These are phyloP conservation scores for Herpetomonas muscarum DNA, from an alignment of 208 protist species.

Conservation along the genomic window DNA sequence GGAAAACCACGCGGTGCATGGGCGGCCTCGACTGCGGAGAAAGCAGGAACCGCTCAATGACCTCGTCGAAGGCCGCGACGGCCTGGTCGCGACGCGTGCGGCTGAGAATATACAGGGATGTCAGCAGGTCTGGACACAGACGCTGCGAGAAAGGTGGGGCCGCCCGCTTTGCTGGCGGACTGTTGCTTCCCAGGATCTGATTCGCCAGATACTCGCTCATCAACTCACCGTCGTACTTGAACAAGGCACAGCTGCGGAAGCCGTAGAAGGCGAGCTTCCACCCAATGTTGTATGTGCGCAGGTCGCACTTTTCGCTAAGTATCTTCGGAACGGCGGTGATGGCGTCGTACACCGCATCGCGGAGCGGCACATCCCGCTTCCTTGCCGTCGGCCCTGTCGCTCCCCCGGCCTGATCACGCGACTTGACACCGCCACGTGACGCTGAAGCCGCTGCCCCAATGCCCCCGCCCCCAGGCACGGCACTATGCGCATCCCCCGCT, in stretches of 20 bases:
- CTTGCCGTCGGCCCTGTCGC: background rate
- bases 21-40: conserved; percentile 21
- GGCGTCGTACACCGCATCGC: conserved; percentile 16
- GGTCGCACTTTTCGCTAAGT: conserved; percentile 42
- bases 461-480: too few species aligned
- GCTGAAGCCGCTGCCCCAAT: too few species aligned
- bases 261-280: conserved; percentile 63
- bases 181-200: conserved; percentile 38
- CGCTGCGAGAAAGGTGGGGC: conserved; percentile 36
- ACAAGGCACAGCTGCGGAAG: conserved; percentile 32
- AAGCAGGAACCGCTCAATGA: conserved; percentile 59
- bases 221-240: conserved; percentile 3
- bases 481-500: too few species aligned
- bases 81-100: conserved; percentile 49
- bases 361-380: conserved; percentile 4
- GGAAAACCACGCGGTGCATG: conserved; percentile 34
- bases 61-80: conserved; percentile 30
- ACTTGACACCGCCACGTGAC: too few species aligned
- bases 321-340: conserved; percentile 56
- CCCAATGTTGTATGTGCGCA: conserved; percentile 47
- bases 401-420: background rate
- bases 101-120: conserved; percentile 38
- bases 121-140: conserved; percentile 50
- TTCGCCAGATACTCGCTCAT: conserved; percentile 38
- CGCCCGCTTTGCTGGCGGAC: conserved; percentile 26